Evolutionary conservation across 2,329 filamentous ascomycete genomes (phyloP).

Genomic region (Fusarium sp.): DNA sequence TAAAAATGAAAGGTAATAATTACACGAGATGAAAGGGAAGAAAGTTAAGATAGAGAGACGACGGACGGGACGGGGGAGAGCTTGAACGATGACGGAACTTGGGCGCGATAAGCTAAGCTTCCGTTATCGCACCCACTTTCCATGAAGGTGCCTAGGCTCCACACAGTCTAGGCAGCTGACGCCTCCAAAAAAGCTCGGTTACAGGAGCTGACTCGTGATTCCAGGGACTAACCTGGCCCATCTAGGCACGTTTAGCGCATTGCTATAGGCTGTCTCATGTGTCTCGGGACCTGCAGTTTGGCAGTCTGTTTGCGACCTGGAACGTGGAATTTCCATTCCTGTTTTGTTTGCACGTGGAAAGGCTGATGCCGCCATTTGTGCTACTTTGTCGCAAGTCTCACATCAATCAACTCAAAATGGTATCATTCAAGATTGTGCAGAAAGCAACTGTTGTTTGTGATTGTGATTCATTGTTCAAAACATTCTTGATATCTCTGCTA

Average conservation of each 20-base stretch:
- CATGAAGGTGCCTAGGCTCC: background rate
- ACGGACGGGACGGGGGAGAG: conserved; percentile 12
- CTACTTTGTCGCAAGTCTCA: background rate
- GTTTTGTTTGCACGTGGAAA: conserved; percentile 22
- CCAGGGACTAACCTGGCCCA: conserved; percentile 3
- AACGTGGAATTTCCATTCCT: conserved; percentile 10
- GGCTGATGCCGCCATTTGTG: conserved; percentile 4
- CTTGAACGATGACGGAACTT: conserved; percentile 36
- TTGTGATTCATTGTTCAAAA: conserved; percentile 2
- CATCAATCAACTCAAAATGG: background rate
- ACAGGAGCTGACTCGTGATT: conserved; percentile 25
- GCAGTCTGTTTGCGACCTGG: background rate
- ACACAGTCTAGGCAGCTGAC: conserved; percentile 31
- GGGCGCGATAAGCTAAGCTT: conserved; percentile 34
- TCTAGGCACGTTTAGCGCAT: conserved; percentile 4
- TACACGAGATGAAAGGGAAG: conserved; percentile 5
- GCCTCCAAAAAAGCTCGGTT: conserved; percentile 5
- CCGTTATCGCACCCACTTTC: conserved; percentile 31
- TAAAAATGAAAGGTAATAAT: background rate
- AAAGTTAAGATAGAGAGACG: conserved; percentile 4
- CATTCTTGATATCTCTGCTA: conserved; percentile 28
- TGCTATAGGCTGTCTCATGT: background rate
- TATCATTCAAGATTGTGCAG: background rate
- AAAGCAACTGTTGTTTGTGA: background rate
- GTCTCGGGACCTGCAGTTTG: background rate